These are phyloP conservation scores for Microsporum ferrugineum DNA, from an alignment of 2,329 filamentous ascomycete genomes.

Conservation along the genomic window DNA sequence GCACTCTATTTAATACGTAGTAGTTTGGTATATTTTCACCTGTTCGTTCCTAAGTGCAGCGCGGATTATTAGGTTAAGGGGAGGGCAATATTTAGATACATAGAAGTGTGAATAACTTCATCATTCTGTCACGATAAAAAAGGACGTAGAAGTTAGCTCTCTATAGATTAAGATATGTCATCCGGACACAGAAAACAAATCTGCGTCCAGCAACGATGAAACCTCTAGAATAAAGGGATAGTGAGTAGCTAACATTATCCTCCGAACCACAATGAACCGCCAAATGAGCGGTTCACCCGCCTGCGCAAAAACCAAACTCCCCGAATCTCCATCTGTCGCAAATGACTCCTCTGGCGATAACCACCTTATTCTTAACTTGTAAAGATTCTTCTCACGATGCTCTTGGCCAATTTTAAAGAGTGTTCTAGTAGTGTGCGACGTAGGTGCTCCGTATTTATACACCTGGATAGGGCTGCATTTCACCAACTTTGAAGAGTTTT, in stretches of 20 bases:
- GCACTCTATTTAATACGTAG: no score
- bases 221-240: background rate
- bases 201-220: background rate
- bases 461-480: no score
- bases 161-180: no score
- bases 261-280: background rate
- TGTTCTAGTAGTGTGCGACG: background rate
- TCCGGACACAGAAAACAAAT: background rate
- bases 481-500: background rate
- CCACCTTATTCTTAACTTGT: background rate
- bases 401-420: background rate
- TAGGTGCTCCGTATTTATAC: no score
- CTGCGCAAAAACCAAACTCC: background rate
- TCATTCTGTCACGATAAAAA: no score
- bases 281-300: background rate
- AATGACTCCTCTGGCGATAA: background rate
- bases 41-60: no score
- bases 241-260: background rate
- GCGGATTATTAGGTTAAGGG: no score
- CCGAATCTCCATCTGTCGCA: background rate
- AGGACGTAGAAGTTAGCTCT: no score
- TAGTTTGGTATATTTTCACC: no score
- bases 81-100: no score
- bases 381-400: background rate
- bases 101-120: no score